phyloP scores from a whole-genome alignment of 1,284 basidiomycete species.

The Dichomitus squalens region DNA sequence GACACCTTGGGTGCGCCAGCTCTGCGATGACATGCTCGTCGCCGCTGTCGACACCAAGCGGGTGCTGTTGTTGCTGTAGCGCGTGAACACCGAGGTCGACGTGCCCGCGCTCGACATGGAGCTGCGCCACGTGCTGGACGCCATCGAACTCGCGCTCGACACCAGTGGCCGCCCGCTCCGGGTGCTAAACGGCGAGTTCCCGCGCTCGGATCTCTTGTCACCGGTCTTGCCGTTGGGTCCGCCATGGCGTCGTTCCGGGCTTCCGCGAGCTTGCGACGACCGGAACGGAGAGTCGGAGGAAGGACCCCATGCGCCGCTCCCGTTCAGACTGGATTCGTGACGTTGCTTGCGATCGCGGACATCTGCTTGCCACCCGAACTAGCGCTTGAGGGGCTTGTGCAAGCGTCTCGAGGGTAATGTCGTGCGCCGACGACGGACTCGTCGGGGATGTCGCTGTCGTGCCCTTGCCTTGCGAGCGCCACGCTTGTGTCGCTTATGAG shows the following conservation, averaged over 20 bases:
- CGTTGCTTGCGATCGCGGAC: constrained; percentile 69
- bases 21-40: constrained; percentile 70
- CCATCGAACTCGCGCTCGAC: constrained; percentile 61
- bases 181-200: constrained; percentile 55
- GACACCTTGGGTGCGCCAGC: constrained; percentile 55
- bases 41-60: constrained; percentile 76
- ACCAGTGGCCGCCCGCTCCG: constrained; percentile 53
- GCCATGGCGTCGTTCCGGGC: constrained; percentile 22
- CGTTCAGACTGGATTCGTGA: constrained; percentile 45
- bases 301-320: constrained; percentile 36
- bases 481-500: too few relatives aligned
- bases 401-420: constrained; percentile 67
- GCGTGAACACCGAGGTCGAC: constrained; percentile 64
- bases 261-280: constrained; percentile 13
- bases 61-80: constrained; percentile 75
- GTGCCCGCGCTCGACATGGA: constrained; percentile 74
- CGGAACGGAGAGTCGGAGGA: constrained; percentile 20
- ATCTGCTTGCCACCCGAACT: constrained; percentile 54
- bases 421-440: constrained; percentile 34
- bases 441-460: too few relatives aligned
- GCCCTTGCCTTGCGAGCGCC: too few relatives aligned
- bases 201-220: constrained; percentile 38
- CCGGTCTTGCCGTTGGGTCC: constrained; percentile 12
- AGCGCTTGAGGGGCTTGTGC: constrained; percentile 81
- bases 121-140: constrained; percentile 73